Evolutionary conservation across 2,329 filamentous ascomycete genomes (phyloP), one percentile per base, ranked within the genome.

Genomic region (Alternaria sp.): DNA sequence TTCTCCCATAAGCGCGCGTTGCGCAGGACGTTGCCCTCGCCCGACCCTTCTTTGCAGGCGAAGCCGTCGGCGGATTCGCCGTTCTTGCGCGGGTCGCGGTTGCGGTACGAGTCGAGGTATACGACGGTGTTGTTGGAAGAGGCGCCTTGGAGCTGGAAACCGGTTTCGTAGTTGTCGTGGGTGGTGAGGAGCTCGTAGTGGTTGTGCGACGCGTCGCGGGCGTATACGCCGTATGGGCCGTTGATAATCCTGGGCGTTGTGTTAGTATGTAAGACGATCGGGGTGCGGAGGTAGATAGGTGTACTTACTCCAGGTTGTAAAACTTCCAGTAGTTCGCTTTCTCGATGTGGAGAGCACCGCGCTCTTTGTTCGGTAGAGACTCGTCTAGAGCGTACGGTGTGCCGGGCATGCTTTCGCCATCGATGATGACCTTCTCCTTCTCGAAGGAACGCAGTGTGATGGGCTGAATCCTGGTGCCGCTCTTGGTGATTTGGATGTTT

Each of bases 11-110:
- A 74, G n/a, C 84, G 79, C 0, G 82, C 80, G 10, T 82, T 82
- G 21, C 80, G 78, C 5, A 85, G 69, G 1, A 81, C 66, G 55
- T 86, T 86, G 8, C 84, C 84, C 15, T 78, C 78, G 3, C 84
- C 84, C 1, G 73, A 74, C 7, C 84, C 84, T 43, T 82, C 80
- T 68, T 86, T 86, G 69, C 79, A 82, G 1, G 80, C 83, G 46
- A 85, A 84, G 1, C 84, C 84, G 57, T 86, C 83, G 15, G 84
- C 84, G 45, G 80, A 83, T 70, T 86, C 83, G 9, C 84, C 83
- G 52, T 86, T 85, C 76, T 85, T 86, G 51, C 83, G 80, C 3
- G 83, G 84, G 40, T 74, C 69, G n/a, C 71, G 63, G 63, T 72
- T 73, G 36, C 59, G 61, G 55, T 73, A 73, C 0, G 69, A 70